Evolutionary conservation across 305 asterid genomes (phyloP).

Genomic region (Solanum hybrid): DNA sequence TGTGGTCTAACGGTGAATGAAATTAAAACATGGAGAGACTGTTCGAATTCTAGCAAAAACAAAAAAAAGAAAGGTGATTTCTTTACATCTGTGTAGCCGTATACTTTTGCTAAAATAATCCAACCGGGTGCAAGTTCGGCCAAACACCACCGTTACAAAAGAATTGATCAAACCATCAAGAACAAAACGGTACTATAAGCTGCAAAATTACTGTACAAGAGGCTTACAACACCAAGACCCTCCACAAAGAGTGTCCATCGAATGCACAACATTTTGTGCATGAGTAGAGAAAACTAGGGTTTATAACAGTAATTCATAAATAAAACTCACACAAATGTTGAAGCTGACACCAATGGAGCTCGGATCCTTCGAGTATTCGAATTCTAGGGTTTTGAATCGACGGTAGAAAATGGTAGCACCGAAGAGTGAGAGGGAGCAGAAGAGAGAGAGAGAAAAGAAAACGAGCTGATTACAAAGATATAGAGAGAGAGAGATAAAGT

Average conservation of each 20-base stretch:
- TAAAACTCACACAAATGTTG: background rate
- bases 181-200: background rate
- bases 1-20: background rate
- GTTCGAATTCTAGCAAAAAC: background rate
- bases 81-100: background rate
- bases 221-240: background rate
- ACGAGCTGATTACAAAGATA: background rate
- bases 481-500: conserved; percentile 7
- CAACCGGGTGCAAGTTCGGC: background rate
- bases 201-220: background rate
- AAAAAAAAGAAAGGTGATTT: background rate
- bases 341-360: background rate
- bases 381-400: conserved; percentile 7
- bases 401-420: background rate
- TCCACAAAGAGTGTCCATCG: background rate
- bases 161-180: background rate
- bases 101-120: background rate
- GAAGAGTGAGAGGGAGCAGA: background rate
- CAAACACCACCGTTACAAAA: background rate
- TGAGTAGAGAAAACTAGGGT: background rate
- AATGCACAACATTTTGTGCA: background rate
- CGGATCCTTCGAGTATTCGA: background rate
- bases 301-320: conserved; percentile 1
- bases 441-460: background rate
- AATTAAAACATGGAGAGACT: background rate